Conservation (phyloP, 23 red algal genomes). For the Agarophyton chilense region DNA sequence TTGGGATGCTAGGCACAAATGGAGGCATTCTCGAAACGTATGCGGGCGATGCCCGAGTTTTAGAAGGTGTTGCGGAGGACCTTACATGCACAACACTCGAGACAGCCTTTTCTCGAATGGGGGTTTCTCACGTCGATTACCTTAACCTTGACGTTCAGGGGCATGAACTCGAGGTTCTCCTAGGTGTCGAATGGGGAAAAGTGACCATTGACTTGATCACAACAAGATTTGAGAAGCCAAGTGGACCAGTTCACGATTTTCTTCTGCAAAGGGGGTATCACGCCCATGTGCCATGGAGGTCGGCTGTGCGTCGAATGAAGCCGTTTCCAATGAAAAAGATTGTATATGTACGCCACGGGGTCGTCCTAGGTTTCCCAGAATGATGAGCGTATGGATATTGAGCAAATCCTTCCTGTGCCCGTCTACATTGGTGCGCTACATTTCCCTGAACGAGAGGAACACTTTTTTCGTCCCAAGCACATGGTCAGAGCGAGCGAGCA, state of each 20-base stretch:
- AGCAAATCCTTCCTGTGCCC: not conserved
- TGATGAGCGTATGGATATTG: not conserved
- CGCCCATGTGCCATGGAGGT: not conserved
- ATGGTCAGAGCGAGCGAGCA: too few species aligned
- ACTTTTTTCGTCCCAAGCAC: too few species aligned
- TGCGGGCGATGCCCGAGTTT: not conserved
- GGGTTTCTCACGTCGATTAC: slow-evolving; percentile 59
- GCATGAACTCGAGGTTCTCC: slow-evolving; percentile 57
- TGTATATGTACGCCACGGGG: slow-evolving; percentile 15
- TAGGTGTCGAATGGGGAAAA: slow-evolving; percentile 62
- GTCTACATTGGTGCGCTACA: too few species aligned
- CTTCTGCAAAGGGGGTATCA: slow-evolving; percentile 39
- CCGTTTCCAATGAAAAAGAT: not conserved
- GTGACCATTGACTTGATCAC: slow-evolving; percentile 58
- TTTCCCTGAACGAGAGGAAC: too few species aligned
- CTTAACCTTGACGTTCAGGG: slow-evolving; percentile 69
- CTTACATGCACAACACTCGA: slow-evolving; percentile 44
- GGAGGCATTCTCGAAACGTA: slow-evolving; percentile 47
- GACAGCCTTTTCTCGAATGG: slow-evolving; percentile 3
- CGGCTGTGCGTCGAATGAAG: not conserved
- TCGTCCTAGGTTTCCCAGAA: not conserved
- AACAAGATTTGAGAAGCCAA: not conserved
- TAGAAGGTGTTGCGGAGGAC: not conserved
- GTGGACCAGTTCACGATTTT: slow-evolving; percentile 35
- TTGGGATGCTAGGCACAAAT: slow-evolving; percentile 15